A percentile compares a stretch with the other conserved stretches of the same genome.
phyloP scores from a whole-genome alignment of 2,329 filamentous ascomycete genomes.

The Arthrobotrys pseudoclavata region DNA sequence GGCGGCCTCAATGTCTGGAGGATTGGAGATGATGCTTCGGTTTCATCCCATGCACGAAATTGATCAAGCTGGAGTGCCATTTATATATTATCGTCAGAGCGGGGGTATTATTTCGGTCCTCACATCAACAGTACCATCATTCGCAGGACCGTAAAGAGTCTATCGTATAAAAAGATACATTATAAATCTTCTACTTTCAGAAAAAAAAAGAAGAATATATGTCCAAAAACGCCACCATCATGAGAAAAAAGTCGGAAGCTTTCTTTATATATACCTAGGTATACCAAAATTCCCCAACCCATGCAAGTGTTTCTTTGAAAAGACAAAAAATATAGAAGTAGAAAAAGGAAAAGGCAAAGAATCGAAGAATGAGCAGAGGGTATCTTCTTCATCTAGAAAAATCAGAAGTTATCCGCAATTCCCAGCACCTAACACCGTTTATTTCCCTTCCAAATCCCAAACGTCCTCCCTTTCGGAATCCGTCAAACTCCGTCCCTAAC shows the following conservation, averaged over 20 bases:
- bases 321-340: slow-evolving; percentile 37
- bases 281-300: slow-evolving; percentile 39
- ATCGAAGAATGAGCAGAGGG: slow-evolving; percentile 45
- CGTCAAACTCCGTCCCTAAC: slow-evolving; percentile 65
- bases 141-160: slow-evolving; percentile 14
- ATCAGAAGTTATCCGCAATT: slow-evolving; percentile 28
- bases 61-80: neutral
- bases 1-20: slow-evolving; percentile 74
- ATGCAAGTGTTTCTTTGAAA: slow-evolving; percentile 41
- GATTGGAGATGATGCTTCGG: slow-evolving; percentile 22
- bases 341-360: slow-evolving; percentile 48
- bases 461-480: slow-evolving; percentile 62
- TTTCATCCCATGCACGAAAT: neutral
- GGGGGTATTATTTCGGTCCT: neutral
- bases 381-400: slow-evolving; percentile 52
- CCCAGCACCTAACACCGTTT: slow-evolving; percentile 43
- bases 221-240: slow-evolving; percentile 48
- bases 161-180: slow-evolving; percentile 26
- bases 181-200: slow-evolving; percentile 34
- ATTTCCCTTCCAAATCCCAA: slow-evolving; percentile 42
- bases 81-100: neutral
- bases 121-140: neutral
- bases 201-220: slow-evolving; percentile 5
- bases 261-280: slow-evolving; percentile 44
- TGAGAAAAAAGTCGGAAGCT: slow-evolving; percentile 23